Conservation (phyloP, 768 basidiomycete genomes). For the Cyclocybe aegerita region DNA sequence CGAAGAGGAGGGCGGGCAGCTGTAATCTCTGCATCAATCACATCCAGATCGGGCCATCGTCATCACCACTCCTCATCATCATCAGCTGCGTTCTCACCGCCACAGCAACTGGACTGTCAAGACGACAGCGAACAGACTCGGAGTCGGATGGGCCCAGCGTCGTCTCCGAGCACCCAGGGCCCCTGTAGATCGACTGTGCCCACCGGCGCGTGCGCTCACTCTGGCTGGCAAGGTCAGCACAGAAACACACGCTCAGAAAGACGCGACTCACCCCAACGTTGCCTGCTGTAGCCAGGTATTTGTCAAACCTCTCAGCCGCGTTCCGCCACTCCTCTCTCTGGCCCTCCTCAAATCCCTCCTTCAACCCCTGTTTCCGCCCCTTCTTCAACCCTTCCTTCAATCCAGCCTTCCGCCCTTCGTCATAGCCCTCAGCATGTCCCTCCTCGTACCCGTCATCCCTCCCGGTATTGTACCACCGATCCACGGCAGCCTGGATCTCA, state of each 20-base stretch:
- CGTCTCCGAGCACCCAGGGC: constrained; percentile 10
- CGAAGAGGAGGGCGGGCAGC: constrained; percentile 2
- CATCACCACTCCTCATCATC: constrained; percentile 8
- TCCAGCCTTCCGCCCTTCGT: constrained; percentile 41
- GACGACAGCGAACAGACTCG: constrained; percentile 3
- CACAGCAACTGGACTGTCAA: constrained; percentile 3
- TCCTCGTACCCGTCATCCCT: constrained; percentile 43
- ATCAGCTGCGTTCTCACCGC: constrained; percentile 12
- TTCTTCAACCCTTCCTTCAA: constrained; percentile 38
- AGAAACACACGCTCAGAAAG: neutral
- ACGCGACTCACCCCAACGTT: constrained; percentile 23
- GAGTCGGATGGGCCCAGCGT: constrained; percentile 13
- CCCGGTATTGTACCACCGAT: constrained; percentile 44
- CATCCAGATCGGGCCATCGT: constrained; percentile 16
- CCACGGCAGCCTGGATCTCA: constrained; percentile 35
- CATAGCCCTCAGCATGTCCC: constrained; percentile 46
- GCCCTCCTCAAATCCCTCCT: constrained; percentile 28
- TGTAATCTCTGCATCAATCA: constrained; percentile 22
- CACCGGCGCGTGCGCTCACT: constrained; percentile 31
- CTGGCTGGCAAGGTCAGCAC: constrained; percentile 12
- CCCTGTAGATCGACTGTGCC: constrained; percentile 31
- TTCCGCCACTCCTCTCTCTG: constrained; percentile 43
- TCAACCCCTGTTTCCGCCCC: constrained; percentile 40
- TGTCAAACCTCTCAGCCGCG: constrained; percentile 59
- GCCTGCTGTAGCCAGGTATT: constrained; percentile 48